phyloP scores from a whole-genome alignment of 2,329 filamentous ascomycete genomes.

The Trichoderma polysporum region DNA sequence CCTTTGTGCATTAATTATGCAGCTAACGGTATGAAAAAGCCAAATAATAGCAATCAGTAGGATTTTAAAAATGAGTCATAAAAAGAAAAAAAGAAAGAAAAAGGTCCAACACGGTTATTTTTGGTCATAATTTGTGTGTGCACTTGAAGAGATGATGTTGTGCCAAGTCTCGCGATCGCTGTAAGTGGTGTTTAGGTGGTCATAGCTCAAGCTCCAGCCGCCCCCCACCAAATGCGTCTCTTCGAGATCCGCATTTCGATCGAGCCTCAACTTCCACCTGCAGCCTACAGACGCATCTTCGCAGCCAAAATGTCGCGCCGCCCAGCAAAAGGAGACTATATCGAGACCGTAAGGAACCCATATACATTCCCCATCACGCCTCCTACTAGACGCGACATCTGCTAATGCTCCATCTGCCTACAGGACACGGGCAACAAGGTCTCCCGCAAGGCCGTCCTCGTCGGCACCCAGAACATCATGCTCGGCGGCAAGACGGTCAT shows the following conservation, averaged over 20 bases:
- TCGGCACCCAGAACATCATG: slow-evolving; percentile 97
- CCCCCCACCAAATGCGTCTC: background rate
- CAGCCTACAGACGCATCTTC: background rate
- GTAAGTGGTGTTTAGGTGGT: background rate
- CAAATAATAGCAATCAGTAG: background rate
- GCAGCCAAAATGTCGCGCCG: slow-evolving; percentile 70
- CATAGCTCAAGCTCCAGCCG: slow-evolving; percentile 17
- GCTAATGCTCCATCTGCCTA: slow-evolving; percentile 3
- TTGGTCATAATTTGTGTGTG: background rate
- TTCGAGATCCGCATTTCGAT: background rate
- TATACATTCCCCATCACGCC: background rate
- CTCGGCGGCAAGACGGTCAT: slow-evolving; percentile 95
- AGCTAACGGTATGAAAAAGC: background rate
- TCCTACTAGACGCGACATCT: background rate
- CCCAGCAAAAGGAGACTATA: slow-evolving; percentile 84
- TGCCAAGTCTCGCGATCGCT: background rate
- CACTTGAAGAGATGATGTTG: background rate
- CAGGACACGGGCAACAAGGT: slow-evolving; percentile 99
- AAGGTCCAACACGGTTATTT: too few relatives aligned
- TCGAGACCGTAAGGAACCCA: slow-evolving; percentile 73
- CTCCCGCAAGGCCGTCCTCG: slow-evolving; percentile 83
- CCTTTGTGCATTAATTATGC: background rate
- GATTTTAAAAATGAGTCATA: background rate
- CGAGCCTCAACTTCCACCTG: background rate
- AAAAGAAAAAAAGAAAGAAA: background rate